Conservation (phyloP, 805 yeast genomes). For the Ogataea populi-albae region DNA sequence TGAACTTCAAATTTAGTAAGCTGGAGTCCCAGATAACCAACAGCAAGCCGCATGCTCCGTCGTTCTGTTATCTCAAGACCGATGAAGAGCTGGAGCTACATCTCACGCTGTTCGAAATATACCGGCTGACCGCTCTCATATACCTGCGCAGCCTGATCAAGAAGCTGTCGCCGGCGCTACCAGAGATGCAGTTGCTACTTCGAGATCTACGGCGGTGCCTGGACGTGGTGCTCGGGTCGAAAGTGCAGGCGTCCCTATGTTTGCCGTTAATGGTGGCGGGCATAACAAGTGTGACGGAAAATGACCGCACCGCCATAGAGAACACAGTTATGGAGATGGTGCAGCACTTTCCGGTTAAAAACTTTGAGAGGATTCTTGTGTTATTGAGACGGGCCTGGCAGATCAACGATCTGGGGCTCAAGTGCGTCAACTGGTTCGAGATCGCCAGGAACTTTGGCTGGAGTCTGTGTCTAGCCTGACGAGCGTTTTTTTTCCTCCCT, state of each 20-base stretch:
- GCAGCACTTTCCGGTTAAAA: conserved; percentile 31
- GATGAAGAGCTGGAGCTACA: conserved; percentile 31
- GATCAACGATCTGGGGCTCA: conserved; percentile 29
- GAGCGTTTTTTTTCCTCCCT: too few relatives aligned
- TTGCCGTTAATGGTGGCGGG: conserved; percentile 36
- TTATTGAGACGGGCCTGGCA: conserved; percentile 36
- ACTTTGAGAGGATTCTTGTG: conserved; percentile 30
- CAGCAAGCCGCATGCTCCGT: conserved; percentile 17
- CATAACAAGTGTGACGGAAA: conserved; percentile 19
- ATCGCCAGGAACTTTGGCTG: conserved; percentile 35
- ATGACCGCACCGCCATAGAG: conserved; percentile 25
- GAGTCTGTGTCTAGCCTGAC: conserved; percentile 25
- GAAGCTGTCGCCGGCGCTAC: conserved; percentile 19
- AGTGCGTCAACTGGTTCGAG: conserved; percentile 36
- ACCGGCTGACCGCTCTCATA: conserved; percentile 20
- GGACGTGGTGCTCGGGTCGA: conserved; percentile 15
- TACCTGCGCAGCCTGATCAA: conserved; percentile 19
- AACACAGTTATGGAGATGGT: conserved; percentile 24
- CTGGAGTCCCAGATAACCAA: conserved; percentile 13
- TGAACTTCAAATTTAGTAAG: conserved; percentile 10
- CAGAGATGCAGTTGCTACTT: conserved; percentile 20
- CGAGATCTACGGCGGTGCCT: conserved; percentile 15
- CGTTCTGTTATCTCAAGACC: conserved; percentile 14
- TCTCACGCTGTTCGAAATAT: conserved; percentile 34
- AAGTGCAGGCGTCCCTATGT: conserved; percentile 26